A percentile compares a stretch with the other conserved stretches of the same genome.
Conservation (phyloP, 768 basidiomycete genomes). For the Xerocomellus chrysenteron region DNA sequence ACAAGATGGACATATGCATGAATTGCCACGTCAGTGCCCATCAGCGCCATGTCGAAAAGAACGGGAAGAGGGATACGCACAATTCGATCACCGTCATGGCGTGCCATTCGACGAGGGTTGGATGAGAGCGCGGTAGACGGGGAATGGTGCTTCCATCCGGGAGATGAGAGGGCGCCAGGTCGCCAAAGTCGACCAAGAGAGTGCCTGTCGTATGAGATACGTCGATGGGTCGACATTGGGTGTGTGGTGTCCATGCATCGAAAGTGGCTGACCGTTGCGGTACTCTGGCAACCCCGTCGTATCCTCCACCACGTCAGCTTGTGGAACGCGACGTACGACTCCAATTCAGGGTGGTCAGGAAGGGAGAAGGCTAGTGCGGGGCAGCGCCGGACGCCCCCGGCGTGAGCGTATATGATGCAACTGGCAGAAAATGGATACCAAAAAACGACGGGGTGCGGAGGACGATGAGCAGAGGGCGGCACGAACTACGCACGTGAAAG, state of each 20-base stretch:
- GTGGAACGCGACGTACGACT: constrained; percentile 90
- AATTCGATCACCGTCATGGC: constrained; percentile 90
- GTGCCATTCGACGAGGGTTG: constrained; percentile 90
- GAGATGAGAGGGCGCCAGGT: constrained; percentile 50
- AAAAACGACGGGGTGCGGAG: too few species aligned
- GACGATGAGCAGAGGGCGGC: too few species aligned
- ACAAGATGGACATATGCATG: neutral
- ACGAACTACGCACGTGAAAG: too few species aligned
- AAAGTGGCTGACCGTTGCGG: too few species aligned
- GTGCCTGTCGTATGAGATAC: neutral
- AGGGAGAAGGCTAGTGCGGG: constrained; percentile 44
- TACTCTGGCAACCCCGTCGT: constrained; percentile 93
- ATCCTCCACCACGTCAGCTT: constrained; percentile 92
- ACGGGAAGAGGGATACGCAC: constrained; percentile 37
- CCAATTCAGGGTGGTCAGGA: constrained; percentile 37
- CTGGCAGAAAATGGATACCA: too few species aligned
- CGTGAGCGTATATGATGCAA: too few species aligned
- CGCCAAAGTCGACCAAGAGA: constrained; percentile 79
- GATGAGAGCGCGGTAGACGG: too few species aligned
- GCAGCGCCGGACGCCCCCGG: constrained; percentile 93
- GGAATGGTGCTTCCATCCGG: constrained; percentile 40
- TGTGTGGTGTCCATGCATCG: too few species aligned
- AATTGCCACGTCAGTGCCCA: too few species aligned
- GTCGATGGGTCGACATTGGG: too few species aligned
- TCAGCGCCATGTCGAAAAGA: neutral